Percentiles rank a stretch among this genome's conserved stretches.
phyloP scores from a whole-genome alignment of 2,329 filamentous ascomycete species.

The Diaporthe longicolla region DNA sequence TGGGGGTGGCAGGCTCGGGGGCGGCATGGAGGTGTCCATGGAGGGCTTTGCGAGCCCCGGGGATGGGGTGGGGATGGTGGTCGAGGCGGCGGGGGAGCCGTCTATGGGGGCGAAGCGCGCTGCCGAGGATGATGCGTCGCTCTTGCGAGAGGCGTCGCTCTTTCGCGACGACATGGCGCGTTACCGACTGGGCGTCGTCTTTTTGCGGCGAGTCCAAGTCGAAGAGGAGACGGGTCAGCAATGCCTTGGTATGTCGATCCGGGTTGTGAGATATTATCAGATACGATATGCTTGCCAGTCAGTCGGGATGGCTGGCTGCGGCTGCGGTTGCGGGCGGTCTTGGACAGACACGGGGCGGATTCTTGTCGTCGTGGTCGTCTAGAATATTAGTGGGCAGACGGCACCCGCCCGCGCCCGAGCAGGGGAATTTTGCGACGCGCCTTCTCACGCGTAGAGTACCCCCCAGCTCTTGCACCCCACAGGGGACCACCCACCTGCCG shows the following conservation, averaged over 20 bases:
- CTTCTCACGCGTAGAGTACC: conserved; percentile 35
- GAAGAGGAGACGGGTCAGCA: background rate
- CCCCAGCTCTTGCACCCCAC: conserved; percentile 13
- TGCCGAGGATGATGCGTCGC: conserved; percentile 62
- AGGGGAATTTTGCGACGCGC: conserved; percentile 33
- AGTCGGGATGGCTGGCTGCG: background rate
- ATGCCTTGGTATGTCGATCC: background rate
- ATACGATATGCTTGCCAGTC: background rate
- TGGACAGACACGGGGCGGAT: background rate
- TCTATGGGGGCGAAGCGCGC: conserved; percentile 61
- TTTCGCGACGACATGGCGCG: conserved; percentile 65
- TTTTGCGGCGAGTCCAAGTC: background rate
- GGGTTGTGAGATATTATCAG: background rate
- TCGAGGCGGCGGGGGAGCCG: conserved; percentile 45
- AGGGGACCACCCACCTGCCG: background rate
- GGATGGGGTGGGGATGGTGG: conserved; percentile 37
- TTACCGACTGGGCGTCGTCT: background rate
- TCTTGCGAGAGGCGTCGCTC: conserved; percentile 49
- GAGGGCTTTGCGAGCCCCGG: conserved; percentile 46
- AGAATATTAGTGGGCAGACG: conserved; percentile 19
- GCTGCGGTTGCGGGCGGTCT: background rate
- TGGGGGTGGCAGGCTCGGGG: conserved; percentile 44
- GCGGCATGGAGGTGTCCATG: conserved; percentile 44
- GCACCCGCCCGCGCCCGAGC: too few relatives aligned
- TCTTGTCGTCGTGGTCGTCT: conserved; percentile 31